Percentiles rank a stretch among this genome's conserved stretches.
phyloP scores from a whole-genome alignment of 331 rosid species.

The Quercus lobata region DNA sequence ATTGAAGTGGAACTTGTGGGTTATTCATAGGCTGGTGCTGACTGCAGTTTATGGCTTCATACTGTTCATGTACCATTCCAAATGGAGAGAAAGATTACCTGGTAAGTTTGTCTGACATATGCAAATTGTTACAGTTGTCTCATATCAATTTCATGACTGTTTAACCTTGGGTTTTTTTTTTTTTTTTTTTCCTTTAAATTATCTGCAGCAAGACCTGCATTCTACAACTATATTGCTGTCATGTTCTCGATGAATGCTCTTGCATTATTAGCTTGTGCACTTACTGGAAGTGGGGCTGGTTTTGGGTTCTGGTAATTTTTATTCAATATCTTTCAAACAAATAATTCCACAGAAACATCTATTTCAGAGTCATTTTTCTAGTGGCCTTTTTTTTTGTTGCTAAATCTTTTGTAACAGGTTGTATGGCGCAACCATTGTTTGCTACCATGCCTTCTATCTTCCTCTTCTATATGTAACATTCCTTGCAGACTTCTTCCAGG shows the following conservation, averaged over 20 bases:
- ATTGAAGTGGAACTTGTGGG: constrained; percentile 87
- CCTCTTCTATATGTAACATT: constrained; percentile 77
- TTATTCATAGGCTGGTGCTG: constrained; percentile 67
- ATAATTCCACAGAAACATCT: background rate
- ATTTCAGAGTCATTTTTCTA: background rate
- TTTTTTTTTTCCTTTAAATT: background rate
- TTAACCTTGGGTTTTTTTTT: constrained; percentile 9
- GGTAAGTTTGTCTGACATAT: constrained; percentile 23
- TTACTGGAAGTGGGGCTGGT: constrained; percentile 70
- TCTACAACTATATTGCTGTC: constrained; percentile 69
- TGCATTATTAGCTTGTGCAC: constrained; percentile 61
- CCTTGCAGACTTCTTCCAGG: constrained; percentile 92
- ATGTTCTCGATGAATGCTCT: constrained; percentile 65
- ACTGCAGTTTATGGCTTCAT: constrained; percentile 66
- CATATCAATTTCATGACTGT: constrained; percentile 15
- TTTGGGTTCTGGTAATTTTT: constrained; percentile 75
- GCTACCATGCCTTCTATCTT: constrained; percentile 82
- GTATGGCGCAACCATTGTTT: constrained; percentile 57
- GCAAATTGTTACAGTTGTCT: constrained; percentile 5
- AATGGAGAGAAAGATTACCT: constrained; percentile 88
- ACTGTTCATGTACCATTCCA: constrained; percentile 88
- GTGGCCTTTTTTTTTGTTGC: background rate
- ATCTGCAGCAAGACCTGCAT: constrained; percentile 89
- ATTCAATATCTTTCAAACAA: background rate
- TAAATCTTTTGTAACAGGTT: constrained; percentile 47